Percentiles rank a stretch among this genome's conserved stretches.
Evolutionary conservation across 108 stramenopile species (phyloP).

Genomic region (Nitzschia inconspicua): DNA sequence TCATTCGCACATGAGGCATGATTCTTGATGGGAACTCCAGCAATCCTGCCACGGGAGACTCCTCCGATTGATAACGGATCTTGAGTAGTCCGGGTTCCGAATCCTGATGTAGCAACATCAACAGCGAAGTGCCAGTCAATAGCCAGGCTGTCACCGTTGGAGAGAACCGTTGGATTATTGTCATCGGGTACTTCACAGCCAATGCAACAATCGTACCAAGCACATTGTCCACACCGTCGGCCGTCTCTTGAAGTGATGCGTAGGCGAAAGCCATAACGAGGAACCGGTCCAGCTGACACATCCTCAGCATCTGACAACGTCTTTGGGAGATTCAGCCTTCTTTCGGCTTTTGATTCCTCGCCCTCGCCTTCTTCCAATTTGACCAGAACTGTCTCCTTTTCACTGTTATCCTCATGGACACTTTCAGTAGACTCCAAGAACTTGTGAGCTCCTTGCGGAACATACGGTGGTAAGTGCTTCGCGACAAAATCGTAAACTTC

Average conservation of each 20-base stretch:
- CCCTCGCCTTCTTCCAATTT: slow-evolving; percentile 6
- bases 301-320: slow-evolving; percentile 69
- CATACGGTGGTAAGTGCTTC: slow-evolving; percentile 49
- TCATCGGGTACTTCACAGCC: slow-evolving; percentile 86
- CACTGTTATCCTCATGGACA: background rate
- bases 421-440: slow-evolving; percentile 25
- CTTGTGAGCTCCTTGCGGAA: slow-evolving; percentile 41
- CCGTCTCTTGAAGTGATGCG: slow-evolving; percentile 76
- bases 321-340: slow-evolving; percentile 30
- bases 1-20: slow-evolving; percentile 58
- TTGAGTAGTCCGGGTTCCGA: slow-evolving; percentile 47
- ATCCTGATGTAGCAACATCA: slow-evolving; percentile 70
- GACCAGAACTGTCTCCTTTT: background rate
- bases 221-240: slow-evolving; percentile 71
- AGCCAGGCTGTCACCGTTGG: slow-evolving; percentile 79
- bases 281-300: slow-evolving; percentile 69
- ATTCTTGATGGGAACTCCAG: slow-evolving; percentile 50
- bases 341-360: slow-evolving; percentile 12
- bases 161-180: slow-evolving; percentile 64
- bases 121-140: slow-evolving; percentile 90
- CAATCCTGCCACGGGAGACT: slow-evolving; percentile 26
- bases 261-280: slow-evolving; percentile 81
- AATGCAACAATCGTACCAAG: slow-evolving; percentile 84
- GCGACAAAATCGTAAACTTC: slow-evolving; percentile 79
- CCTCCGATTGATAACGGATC: too few relatives aligned